These are phyloP conservation scores for Polyporus tsugae DNA, from an alignment of 1,284 basidiomycete genomes.

Conservation along the genomic window DNA sequence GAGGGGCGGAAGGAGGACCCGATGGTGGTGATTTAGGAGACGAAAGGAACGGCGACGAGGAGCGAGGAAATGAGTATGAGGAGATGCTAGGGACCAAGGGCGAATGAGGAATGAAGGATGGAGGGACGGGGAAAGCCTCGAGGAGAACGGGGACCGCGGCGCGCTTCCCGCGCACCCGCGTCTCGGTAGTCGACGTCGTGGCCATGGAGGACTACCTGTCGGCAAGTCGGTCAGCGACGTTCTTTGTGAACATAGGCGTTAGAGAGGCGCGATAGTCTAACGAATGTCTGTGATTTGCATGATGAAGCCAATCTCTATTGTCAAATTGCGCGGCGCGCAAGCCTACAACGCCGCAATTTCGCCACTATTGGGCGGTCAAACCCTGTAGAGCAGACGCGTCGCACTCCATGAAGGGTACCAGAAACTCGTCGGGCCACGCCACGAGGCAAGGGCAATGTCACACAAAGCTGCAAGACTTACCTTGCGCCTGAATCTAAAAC, in stretches of 20 bases:
- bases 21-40: conserved; percentile 26
- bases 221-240: conserved; percentile 18
- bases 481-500: conserved; percentile 22
- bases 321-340: background rate
- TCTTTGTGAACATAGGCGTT: conserved; percentile 3
- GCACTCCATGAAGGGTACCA: background rate
- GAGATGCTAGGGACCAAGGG: conserved; percentile 36
- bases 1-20: conserved; percentile 54
- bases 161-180: conserved; percentile 35
- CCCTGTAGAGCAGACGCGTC: background rate
- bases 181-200: conserved; percentile 32
- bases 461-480: conserved; percentile 27
- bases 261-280: background rate
- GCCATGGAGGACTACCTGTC: conserved; percentile 31
- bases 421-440: conserved; percentile 2
- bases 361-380: background rate
- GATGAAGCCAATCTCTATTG: conserved; percentile 3
- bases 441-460: conserved; percentile 13
- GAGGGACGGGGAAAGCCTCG: conserved; percentile 59
- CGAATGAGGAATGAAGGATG: conserved; percentile 55
- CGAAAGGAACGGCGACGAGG: conserved; percentile 26
- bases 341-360: conserved; percentile 8
- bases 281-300: background rate
- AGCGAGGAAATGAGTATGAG: conserved; percentile 25
- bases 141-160: conserved; percentile 51